Conservation (phyloP, 176 grass and related monocot genomes). For the Triticum turgidum region DNA sequence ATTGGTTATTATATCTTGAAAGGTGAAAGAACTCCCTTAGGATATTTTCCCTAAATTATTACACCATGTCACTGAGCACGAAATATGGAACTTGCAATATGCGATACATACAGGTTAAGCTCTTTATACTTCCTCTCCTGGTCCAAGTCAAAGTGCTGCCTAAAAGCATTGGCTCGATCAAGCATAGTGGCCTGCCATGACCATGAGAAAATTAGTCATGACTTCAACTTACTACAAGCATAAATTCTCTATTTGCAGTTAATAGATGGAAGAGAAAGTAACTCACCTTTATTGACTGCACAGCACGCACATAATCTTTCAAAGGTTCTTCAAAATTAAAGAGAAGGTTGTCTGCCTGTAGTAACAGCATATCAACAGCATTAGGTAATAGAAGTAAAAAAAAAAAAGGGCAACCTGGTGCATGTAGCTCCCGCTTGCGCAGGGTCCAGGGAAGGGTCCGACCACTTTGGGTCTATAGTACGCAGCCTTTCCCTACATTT, state of each 20-base stretch:
- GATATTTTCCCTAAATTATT: not conserved
- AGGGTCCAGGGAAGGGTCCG: no score
- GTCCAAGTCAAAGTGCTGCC: conserved; percentile 87
- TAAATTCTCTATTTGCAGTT: not conserved
- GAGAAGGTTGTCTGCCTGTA: conserved; percentile 89
- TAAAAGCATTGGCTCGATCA: conserved; percentile 98
- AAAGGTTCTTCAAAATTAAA: conserved; percentile 97
- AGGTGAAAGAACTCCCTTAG: not conserved
- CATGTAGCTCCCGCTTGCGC: no score
- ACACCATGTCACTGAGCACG: not conserved
- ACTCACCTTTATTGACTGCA: conserved; percentile 92
- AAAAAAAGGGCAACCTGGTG: no score
- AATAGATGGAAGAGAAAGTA: not conserved
- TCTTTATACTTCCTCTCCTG: conserved; percentile 94
- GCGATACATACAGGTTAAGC: conserved; percentile 79
- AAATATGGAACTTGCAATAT: not conserved
- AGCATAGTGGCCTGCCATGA: conserved; percentile 67
- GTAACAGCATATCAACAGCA: conserved; percentile 8
- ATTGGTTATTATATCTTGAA: conserved; percentile 5
- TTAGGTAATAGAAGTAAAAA: conserved; percentile 5
- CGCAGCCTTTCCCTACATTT: no score
- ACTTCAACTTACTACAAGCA: not conserved
- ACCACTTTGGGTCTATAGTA: no score
- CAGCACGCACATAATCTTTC: conserved; percentile 92
- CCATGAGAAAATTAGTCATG: conserved; percentile 16